A percentile compares a stretch with the other conserved stretches of the same genome.
phyloP scores from a whole-genome alignment of 2,329 filamentous ascomycete genomes.

The Aspergillus glaucus region DNA sequence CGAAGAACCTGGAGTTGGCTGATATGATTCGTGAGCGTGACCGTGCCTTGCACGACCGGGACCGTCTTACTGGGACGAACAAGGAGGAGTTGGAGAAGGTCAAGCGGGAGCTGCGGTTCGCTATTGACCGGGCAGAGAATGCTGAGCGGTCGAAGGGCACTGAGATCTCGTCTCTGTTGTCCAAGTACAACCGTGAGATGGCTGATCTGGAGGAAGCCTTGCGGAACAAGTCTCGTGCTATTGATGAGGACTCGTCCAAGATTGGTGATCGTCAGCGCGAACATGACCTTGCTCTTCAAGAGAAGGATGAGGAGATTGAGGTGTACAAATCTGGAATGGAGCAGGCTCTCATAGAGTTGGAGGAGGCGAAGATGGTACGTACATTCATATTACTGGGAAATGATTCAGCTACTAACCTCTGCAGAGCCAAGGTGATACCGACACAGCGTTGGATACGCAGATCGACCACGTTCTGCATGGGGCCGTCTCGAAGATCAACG shows the following conservation, averaged over 20 bases:
- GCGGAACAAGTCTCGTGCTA: slow-evolving; percentile 72
- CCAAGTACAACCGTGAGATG: slow-evolving; percentile 96
- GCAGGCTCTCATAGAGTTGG: slow-evolving; percentile 85
- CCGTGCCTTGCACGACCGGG: slow-evolving; percentile 85
- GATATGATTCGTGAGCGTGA: slow-evolving; percentile 98
- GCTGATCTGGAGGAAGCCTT: slow-evolving; percentile 91
- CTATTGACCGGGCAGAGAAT: slow-evolving; percentile 85
- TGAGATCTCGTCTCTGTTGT: slow-evolving; percentile 87
- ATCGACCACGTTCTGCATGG: slow-evolving; percentile 83
- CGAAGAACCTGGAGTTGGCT: slow-evolving; percentile 96
- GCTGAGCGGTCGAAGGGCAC: slow-evolving; percentile 88
- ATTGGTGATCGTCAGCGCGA: slow-evolving; percentile 76
- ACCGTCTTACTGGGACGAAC: slow-evolving; percentile 75
- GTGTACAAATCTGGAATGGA: slow-evolving; percentile 98
- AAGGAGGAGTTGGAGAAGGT: slow-evolving; percentile 93
- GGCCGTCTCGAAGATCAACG: slow-evolving; percentile 88
- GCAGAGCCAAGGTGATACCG: slow-evolving; percentile 64
- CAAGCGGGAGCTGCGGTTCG: slow-evolving; percentile 86
- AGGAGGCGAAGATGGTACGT: slow-evolving; percentile 64
- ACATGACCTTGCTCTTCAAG: slow-evolving; percentile 74
- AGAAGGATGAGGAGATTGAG: slow-evolving; percentile 96
- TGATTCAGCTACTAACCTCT: not conserved
- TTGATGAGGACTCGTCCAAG: slow-evolving; percentile 77
- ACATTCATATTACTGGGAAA: not conserved
- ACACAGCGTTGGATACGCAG: slow-evolving; percentile 77